Conservation (phyloP, 306 rosid species). For the Corylus americana region DNA sequence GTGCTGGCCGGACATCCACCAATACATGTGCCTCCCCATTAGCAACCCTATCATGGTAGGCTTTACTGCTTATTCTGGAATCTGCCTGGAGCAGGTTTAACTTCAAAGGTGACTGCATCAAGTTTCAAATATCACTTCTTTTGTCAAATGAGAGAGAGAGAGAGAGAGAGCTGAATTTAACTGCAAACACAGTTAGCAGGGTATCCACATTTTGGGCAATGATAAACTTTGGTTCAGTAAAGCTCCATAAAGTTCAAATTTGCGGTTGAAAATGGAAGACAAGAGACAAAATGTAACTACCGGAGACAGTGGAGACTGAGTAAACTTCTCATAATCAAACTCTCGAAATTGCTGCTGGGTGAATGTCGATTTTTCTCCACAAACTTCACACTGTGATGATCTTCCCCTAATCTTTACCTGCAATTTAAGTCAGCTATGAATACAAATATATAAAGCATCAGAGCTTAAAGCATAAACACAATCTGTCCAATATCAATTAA, state of each 20-base stretch:
- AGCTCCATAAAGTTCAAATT: not conserved
- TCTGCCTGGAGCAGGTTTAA: conserved; percentile 62
- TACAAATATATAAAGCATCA: not conserved
- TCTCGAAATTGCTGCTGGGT: conserved; percentile 58
- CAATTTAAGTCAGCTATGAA: conserved; percentile 18
- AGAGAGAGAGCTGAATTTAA: not conserved
- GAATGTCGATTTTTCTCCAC: conserved; percentile 71
- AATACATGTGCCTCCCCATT: conserved; percentile 65
- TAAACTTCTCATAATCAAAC: conserved; percentile 86
- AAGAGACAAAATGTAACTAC: conserved; percentile 34
- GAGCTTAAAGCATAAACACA: not conserved
- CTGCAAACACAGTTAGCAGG: not conserved
- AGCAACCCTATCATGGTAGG: conserved; percentile 51
- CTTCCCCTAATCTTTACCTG: conserved; percentile 97
- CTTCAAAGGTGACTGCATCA: conserved; percentile 71
- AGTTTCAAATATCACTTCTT: conserved; percentile 6
- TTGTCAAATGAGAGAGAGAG: conserved; percentile 14
- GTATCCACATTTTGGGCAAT: not conserved
- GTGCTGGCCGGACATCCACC: conserved; percentile 82
- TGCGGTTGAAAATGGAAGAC: not conserved
- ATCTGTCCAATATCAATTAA: not conserved
- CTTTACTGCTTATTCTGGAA: conserved; percentile 74
- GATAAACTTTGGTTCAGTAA: not conserved
- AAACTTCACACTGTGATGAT: conserved; percentile 66
- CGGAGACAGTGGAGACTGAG: conserved; percentile 71